Conservation (phyloP, 495 filamentous ascomycete genomes). For the Viridothelium virens region DNA sequence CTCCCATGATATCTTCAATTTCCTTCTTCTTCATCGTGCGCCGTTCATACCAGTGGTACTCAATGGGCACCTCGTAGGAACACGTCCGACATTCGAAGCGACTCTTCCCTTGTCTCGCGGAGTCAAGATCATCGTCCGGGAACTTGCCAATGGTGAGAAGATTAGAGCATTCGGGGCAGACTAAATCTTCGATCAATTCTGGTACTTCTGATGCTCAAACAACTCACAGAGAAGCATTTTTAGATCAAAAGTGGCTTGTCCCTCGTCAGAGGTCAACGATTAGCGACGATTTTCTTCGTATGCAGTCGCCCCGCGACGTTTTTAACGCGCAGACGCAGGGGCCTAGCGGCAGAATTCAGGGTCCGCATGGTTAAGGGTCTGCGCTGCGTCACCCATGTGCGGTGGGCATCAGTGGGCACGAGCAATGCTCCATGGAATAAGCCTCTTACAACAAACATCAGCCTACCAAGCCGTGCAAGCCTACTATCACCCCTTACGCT, state of each 20-base stretch:
- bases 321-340: background rate
- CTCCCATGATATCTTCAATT: slow-evolving; percentile 85
- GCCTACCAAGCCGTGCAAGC: background rate
- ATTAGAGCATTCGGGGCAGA: slow-evolving; percentile 91
- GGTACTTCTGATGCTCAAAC: background rate
- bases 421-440: background rate
- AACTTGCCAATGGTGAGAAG: slow-evolving; percentile 64
- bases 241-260: background rate
- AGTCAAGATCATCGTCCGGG: slow-evolving; percentile 26
- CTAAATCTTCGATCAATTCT: slow-evolving; percentile 39
- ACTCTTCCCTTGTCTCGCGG: slow-evolving; percentile 44
- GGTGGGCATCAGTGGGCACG: background rate
- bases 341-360: slow-evolving; percentile 4
- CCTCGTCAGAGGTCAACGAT: background rate
- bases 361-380: background rate
- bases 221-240: slow-evolving; percentile 63
- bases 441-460: too few species aligned
- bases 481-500: background rate
- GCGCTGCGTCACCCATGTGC: background rate
- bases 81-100: slow-evolving; percentile 90
- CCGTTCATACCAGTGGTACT: slow-evolving; percentile 65
- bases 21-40: slow-evolving; percentile 63
- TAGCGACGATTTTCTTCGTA: background rate
- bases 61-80: slow-evolving; percentile 75
- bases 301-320: background rate